Percentiles rank a stretch among this genome's conserved stretches.
Conservation (phyloP, 2,329 filamentous ascomycete species). For the Alternaria sp. region DNA sequence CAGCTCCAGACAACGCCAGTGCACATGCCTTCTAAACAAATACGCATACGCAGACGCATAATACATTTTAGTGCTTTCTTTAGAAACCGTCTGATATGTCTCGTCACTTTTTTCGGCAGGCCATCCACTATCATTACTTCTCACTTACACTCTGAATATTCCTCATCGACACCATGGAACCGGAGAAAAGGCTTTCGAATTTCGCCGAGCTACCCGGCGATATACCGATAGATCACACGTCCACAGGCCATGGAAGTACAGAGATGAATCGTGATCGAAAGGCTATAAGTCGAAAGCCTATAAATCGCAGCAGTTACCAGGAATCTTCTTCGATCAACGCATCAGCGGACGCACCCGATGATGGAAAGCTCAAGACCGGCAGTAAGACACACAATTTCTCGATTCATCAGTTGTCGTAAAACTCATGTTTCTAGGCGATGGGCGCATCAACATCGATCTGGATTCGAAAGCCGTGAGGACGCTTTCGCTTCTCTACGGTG, state of each 20-base stretch:
- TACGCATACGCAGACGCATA: neutral
- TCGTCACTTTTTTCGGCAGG: neutral
- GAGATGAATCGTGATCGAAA: neutral
- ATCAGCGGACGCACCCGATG: neutral
- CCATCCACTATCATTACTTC: neutral
- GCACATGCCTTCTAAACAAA: neutral
- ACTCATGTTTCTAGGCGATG: conserved; percentile 3
- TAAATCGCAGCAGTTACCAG: neutral
- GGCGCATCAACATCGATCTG: conserved; percentile 16
- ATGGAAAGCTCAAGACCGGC: neutral
- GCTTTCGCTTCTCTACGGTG: conserved; percentile 9
- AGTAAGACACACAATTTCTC: neutral
- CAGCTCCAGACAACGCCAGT: neutral
- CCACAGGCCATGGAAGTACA: neutral
- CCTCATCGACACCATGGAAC: neutral
- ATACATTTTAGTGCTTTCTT: neutral
- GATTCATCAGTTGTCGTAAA: neutral
- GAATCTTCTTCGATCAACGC: neutral
- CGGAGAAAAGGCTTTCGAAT: neutral
- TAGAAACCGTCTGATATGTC: neutral
- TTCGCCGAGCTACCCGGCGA: neutral
- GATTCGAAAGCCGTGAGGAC: conserved; percentile 4
- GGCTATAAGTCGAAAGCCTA: neutral
- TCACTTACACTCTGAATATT: neutral
- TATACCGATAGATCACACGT: neutral